phyloP scores from a whole-genome alignment of 225 moss, liverwort and hornwort species.

The Takakia lepidozioides region DNA sequence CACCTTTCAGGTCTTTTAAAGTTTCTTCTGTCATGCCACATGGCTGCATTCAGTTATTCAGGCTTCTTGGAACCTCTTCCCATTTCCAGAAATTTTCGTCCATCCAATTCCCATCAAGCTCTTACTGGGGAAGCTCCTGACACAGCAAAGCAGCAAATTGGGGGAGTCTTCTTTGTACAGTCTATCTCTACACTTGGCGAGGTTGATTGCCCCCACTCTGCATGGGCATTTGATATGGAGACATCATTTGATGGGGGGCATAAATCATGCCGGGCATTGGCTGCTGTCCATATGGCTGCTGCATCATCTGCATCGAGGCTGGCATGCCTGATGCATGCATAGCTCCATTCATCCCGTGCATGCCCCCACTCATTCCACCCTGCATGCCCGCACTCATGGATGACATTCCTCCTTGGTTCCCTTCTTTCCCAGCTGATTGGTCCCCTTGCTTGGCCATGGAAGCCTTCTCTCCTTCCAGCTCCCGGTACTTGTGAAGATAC shows the following conservation, averaged over 20 bases:
- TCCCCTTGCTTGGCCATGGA: slow-evolving; percentile 88
- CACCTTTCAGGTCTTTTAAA: too few species aligned
- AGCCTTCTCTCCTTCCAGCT: slow-evolving; percentile 89
- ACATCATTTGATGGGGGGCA: slow-evolving; percentile 64
- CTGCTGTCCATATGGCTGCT: slow-evolving; percentile 62
- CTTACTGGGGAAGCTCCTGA: too few species aligned
- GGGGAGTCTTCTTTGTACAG: too few species aligned
- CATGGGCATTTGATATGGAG: slow-evolving; percentile 76
- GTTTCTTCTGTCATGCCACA: too few species aligned
- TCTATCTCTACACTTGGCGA: slow-evolving; percentile 46
- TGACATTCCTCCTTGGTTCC: slow-evolving; percentile 49
- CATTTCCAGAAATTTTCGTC: too few species aligned
- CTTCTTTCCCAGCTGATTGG: slow-evolving; percentile 60
- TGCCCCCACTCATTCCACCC: slow-evolving; percentile 41
- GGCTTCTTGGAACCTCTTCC: too few species aligned
- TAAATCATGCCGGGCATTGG: slow-evolving; percentile 64
- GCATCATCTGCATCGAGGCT: slow-evolving; percentile 64
- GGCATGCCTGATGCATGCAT: slow-evolving; percentile 53
- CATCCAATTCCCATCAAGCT: too few species aligned
- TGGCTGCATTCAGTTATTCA: too few species aligned
- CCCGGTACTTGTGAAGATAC: slow-evolving; percentile 82
- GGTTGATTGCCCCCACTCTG: slow-evolving; percentile 54
- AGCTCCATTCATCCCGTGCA: slow-evolving; percentile 61
- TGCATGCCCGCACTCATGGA: slow-evolving; percentile 47
- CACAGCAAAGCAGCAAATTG: too few species aligned